Conservation (phyloP, 257 asterid species). For the Primulina eburnea region DNA sequence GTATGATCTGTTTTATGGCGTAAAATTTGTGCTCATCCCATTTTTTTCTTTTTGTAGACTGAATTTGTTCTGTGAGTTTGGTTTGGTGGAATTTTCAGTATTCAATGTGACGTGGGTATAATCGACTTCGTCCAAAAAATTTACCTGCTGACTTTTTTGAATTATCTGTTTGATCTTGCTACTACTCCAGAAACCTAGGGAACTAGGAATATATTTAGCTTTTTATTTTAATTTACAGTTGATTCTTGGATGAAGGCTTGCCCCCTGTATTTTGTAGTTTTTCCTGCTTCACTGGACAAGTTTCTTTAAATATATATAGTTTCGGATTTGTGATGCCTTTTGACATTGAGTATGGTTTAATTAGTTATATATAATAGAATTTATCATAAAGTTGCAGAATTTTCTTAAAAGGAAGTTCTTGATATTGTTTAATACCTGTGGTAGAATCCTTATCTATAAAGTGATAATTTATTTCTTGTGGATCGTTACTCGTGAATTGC, state of each 20-base stretch:
- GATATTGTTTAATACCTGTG: background rate
- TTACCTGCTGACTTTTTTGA: conserved; percentile 23
- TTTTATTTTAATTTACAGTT: background rate
- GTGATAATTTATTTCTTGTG: background rate
- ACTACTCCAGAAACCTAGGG: background rate
- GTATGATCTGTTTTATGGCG: conserved; percentile 26
- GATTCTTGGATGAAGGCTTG: background rate
- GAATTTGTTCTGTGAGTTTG: conserved; percentile 7
- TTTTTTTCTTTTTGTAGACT: background rate
- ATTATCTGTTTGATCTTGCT: conserved; percentile 12
- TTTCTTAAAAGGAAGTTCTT: background rate
- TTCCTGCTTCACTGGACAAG: conserved; percentile 2
- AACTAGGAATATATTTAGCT: background rate
- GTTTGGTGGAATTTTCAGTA: conserved; percentile 5
- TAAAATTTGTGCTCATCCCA: background rate
- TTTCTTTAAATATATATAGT: conserved; percentile 5
- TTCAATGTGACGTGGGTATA: conserved; percentile 20
- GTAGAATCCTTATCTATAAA: background rate
- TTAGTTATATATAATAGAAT: background rate
- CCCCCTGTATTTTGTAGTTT: conserved; percentile 2
- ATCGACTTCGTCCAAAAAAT: conserved; percentile 6
- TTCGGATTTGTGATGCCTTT: background rate
- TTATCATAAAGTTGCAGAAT: background rate
- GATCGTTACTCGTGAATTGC: background rate
- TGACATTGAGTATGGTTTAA: background rate